These are phyloP conservation scores for Otatea glauca DNA, from an alignment of 176 grass and related monocot species.

Conservation along the genomic window DNA sequence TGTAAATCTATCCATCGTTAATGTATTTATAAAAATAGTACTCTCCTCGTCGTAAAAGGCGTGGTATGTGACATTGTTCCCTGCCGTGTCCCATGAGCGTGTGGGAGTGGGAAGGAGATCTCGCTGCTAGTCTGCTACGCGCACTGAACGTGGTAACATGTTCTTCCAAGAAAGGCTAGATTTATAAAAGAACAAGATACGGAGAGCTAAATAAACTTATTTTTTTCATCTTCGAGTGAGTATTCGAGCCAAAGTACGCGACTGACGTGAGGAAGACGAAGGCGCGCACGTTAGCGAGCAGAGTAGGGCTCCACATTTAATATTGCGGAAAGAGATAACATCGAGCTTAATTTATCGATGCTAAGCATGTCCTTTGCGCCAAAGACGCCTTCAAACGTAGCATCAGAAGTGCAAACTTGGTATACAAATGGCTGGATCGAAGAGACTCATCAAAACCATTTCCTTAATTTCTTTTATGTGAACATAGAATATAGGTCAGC, in stretches of 20 bases:
- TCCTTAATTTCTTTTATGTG: neutral
- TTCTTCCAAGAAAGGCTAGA: too few species aligned
- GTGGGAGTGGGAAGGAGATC: too few species aligned
- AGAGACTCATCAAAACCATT: neutral
- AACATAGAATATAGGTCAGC: neutral
- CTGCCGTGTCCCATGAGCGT: too few species aligned
- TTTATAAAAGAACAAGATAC: too few species aligned
- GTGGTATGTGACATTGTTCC: too few species aligned
- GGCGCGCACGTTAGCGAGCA: conserved; percentile 37
- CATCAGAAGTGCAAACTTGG: neutral
- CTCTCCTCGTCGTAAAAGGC: too few species aligned
- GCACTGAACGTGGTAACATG: too few species aligned
- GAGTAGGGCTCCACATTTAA: conserved; percentile 3
- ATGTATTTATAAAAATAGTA: too few species aligned
- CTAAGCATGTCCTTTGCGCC: conserved; percentile 26
- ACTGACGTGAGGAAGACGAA: conserved; percentile 49
- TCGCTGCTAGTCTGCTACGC: too few species aligned
- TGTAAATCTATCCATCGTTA: too few species aligned
- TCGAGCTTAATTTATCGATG: conserved; percentile 43
- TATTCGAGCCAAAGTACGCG: conserved; percentile 7
- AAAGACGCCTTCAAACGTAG: conserved; percentile 38
- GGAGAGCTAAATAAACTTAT: too few species aligned
- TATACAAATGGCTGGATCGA: neutral
- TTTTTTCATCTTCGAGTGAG: neutral
- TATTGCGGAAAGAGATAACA: neutral